Percentiles rank a stretch among this genome's conserved stretches.
Conservation (phyloP, 1,284 basidiomycete genomes). For the Ceratobasidium papillatum region DNA sequence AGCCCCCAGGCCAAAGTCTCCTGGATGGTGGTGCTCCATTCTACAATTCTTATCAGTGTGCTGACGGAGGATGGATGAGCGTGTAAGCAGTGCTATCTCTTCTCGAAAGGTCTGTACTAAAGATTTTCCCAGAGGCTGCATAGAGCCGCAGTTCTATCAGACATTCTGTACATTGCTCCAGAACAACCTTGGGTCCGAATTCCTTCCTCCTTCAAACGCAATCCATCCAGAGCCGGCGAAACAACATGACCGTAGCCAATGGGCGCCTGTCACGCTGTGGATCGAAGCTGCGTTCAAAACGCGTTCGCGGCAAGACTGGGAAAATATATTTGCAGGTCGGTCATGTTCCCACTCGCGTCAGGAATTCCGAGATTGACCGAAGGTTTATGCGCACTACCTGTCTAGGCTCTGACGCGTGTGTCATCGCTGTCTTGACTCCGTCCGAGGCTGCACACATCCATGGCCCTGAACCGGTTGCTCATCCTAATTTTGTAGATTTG, state of each 20-base stretch:
- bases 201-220: conserved; percentile 48
- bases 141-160: conserved; percentile 75
- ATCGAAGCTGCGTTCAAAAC: conserved; percentile 69
- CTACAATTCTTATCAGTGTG: conserved; percentile 77
- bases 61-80: conserved; percentile 77
- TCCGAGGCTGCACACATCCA: conserved; percentile 60
- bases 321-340: conserved; percentile 68
- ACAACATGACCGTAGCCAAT: conserved; percentile 63
- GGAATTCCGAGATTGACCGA: neutral
- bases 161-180: conserved; percentile 67
- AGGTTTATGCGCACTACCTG: neutral
- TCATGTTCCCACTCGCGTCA: neutral
- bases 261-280: conserved; percentile 68
- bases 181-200: conserved; percentile 58
- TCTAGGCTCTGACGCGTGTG: conserved; percentile 77
- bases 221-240: conserved; percentile 65
- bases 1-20: conserved; percentile 66
- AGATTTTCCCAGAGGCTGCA: conserved; percentile 58
- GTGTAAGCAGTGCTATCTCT: conserved; percentile 52
- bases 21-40: conserved; percentile 84
- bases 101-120: neutral
- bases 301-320: conserved; percentile 74
- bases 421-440: conserved; percentile 74
- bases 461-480: conserved; percentile 57
- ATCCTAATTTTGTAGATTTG: conserved; percentile 54